These are phyloP conservation scores for Rutidosis leptorrhynchoides DNA, from an alignment of 129 eudicot species.

Conservation along the genomic window DNA sequence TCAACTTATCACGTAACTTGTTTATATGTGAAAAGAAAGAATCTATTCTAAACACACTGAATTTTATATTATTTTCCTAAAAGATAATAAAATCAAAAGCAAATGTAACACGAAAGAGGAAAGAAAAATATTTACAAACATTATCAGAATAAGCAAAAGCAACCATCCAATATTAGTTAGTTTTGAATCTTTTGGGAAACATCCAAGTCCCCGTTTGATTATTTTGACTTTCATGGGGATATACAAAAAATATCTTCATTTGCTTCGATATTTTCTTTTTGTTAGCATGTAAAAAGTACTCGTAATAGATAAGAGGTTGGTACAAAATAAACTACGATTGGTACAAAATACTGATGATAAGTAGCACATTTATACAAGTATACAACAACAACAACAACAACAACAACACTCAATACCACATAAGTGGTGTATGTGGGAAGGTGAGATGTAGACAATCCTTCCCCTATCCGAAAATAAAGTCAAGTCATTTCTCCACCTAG, in stretches of 20 bases:
- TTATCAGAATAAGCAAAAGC: conserved; percentile 23
- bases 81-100: conserved; percentile 3
- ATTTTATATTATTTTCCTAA: background rate
- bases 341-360: too few species aligned
- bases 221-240: background rate
- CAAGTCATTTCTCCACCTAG: too few species aligned
- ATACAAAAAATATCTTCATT: background rate
- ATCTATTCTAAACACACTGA: background rate
- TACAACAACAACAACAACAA: too few species aligned
- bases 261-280: background rate
- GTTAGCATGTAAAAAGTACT: conserved; percentile 1
- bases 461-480: too few species aligned
- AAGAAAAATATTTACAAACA: background rate
- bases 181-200: conserved; percentile 5
- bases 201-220: conserved; percentile 1
- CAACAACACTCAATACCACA: too few species aligned
- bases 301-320: background rate
- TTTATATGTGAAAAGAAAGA: background rate
- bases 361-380: too few species aligned
- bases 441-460: too few species aligned
- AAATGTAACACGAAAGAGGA: conserved; percentile 21
- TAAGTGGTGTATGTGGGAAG: too few species aligned
- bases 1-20: background rate
- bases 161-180: conserved; percentile 12
- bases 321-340: background rate